phyloP scores from a whole-genome alignment of 1,139 yeast genomes.

The Pichia terricola region DNA sequence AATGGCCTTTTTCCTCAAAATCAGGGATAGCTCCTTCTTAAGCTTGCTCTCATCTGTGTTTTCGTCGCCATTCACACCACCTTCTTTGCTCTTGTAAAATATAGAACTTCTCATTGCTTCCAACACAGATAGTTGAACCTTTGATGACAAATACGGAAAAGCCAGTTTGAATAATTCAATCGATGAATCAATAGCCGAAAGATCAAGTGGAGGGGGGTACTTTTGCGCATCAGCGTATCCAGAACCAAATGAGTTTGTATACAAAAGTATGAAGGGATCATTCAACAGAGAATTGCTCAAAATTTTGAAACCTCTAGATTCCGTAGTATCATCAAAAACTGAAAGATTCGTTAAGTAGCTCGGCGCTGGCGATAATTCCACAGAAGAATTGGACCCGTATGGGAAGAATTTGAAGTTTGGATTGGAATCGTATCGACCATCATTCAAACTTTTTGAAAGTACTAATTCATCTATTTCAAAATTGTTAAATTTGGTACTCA shows the following conservation, averaged over 20 bases:
- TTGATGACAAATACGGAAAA: constrained; percentile 65
- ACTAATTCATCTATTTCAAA: constrained; percentile 27
- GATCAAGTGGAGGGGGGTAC: constrained; percentile 26
- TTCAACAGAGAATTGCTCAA: constrained; percentile 30
- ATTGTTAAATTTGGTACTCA: constrained; percentile 33
- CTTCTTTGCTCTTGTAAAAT: constrained; percentile 26
- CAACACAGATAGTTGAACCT: constrained; percentile 76
- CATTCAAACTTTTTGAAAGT: constrained; percentile 5
- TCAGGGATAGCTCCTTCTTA: constrained; percentile 8
- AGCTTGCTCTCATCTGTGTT: constrained; percentile 8
- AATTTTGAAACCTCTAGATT: constrained; percentile 26
- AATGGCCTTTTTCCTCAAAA: constrained; percentile 40
- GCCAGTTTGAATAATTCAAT: constrained; percentile 65
- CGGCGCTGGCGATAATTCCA: constrained; percentile 22
- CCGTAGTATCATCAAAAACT: constrained; percentile 29
- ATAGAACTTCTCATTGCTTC: constrained; percentile 65
- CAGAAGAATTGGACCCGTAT: constrained; percentile 11
- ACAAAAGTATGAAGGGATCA: constrained; percentile 29
- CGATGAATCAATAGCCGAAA: constrained; percentile 64
- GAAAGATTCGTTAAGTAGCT: constrained; percentile 26
- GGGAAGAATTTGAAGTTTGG: constrained; percentile 12
- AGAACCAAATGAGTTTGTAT: constrained; percentile 14
- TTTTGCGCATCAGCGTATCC: constrained; percentile 23
- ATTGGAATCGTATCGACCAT: background rate
- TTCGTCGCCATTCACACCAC: constrained; percentile 8